Base-by-base conservation (phyloP, 2,329 filamentous ascomycete genomes). In the Xylaria sp. region DNA sequence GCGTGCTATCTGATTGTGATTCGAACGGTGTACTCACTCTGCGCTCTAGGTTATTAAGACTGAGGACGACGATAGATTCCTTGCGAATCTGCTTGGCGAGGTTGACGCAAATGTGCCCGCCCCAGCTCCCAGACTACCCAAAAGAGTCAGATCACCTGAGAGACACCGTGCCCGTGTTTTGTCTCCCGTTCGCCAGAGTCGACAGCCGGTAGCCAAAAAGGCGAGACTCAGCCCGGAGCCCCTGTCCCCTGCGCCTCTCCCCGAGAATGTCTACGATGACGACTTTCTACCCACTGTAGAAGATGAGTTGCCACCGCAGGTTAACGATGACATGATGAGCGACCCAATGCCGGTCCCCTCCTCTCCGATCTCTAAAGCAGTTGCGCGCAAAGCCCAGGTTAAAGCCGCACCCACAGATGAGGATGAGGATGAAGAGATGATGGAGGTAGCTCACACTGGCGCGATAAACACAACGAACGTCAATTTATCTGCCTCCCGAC, bases 31-130 rank as follows among this genome's bases (percentile, higher is more conserved):
- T 43, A 61, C 74, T 78, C 13, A 74, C 54, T 6, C 13, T 9
- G 31, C 48, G 20, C 28, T 33, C 67, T 7, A 94, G 93, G 88
- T 89, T 52, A 84, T 90, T 70, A 93, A 92, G 76, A 97, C 93
- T 5, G 91, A 94, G 75, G 95, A 93, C 73, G 95, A 98, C 76
- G 92, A 94, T 66, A 91, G 92, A 66, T 99, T 98, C 81, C 88
- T 99, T 81, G 88, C 90, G 20, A 90, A 91, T 76, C 86, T 99
- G 1, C 88, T 99, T 0, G 94, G 90, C 69, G 94, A 98, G 80
- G 92, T 99, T 64, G 94, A 98, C 78, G 88, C 89, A 59, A 97
- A 96, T 76, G 82, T 88, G 63, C 83, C 85, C 0, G 80, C 82
- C 0, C 81, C 85, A 1, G 83, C 89, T 12, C 85, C 90, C 33